Evolutionary conservation across 257 asterid genomes (phyloP).

Genomic region (Gardenia jasminoides): DNA sequence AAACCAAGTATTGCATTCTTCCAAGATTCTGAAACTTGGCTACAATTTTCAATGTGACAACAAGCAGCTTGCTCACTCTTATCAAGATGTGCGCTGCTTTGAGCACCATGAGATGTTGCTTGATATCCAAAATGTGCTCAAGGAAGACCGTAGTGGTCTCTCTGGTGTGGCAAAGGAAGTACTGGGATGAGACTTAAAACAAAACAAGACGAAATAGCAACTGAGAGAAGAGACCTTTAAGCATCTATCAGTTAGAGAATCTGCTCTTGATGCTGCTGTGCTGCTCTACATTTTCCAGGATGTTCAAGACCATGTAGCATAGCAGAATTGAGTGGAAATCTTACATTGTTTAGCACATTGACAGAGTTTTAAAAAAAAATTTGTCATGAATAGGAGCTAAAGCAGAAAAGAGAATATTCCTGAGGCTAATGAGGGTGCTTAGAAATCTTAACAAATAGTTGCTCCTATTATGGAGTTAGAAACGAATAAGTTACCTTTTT

Average conservation of each 20-base stretch:
- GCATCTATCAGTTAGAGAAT: constrained; percentile 75
- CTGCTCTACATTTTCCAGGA: no score
- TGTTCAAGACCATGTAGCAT: no score
- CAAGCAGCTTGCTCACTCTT: constrained; percentile 71
- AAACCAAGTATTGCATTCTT: constrained; percentile 63
- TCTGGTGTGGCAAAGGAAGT: constrained; percentile 89
- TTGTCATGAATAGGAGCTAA: no score
- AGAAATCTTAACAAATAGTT: no score
- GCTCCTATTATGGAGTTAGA: no score
- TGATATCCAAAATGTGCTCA: constrained; percentile 86
- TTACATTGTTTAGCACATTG: no score
- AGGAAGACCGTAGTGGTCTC: constrained; percentile 81
- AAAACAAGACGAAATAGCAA: constrained; percentile 93
- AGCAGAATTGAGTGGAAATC: no score
- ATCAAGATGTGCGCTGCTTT: constrained; percentile 72
- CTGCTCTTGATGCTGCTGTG: no score
- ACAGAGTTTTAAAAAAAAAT: no score
- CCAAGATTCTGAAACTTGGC: constrained; percentile 85
- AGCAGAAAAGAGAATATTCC: no score
- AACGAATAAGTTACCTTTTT: no score
- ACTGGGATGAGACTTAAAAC: constrained; percentile 73
- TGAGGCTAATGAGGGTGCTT: no score
- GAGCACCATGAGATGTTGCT: constrained; percentile 81
- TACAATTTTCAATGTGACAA: constrained; percentile 88
- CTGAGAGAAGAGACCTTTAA: constrained; percentile 96